A percentile compares a stretch with the other conserved stretches of the same genome.
Evolutionary conservation across 164 flowering plant species (phyloP).

Genomic region (Nymphaea thermarum): DNA sequence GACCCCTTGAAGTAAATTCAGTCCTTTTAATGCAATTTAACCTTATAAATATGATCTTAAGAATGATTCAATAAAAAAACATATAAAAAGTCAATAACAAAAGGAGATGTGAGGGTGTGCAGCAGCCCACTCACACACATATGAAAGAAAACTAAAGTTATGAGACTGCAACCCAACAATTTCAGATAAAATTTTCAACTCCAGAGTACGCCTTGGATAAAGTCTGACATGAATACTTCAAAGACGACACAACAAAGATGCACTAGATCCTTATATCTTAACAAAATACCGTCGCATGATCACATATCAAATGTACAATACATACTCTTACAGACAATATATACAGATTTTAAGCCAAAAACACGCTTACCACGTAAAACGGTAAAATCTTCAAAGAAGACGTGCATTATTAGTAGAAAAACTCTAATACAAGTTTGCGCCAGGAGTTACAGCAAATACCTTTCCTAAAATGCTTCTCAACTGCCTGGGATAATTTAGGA

Average conservation of each 20-base stretch:
- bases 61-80: too few relatives aligned
- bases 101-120: too few relatives aligned
- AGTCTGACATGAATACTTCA: background rate
- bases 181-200: too few relatives aligned
- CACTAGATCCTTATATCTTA: background rate
- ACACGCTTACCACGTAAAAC: background rate
- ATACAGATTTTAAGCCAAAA: background rate
- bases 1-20: too few relatives aligned
- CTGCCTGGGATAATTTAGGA: background rate
- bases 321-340: background rate
- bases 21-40: too few relatives aligned
- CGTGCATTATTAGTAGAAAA: background rate
- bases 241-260: background rate
- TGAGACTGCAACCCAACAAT: background rate
- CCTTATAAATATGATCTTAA: too few relatives aligned
- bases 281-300: background rate
- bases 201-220: too few relatives aligned
- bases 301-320: background rate
- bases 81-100: too few relatives aligned
- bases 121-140: too few relatives aligned
- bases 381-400: background rate
- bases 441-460: background rate
- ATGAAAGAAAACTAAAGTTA: background rate
- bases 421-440: background rate
- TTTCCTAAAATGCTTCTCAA: background rate